phyloP scores from a whole-genome alignment of 1,139 yeast species.

The Debaryomycetaceae sp. region DNA sequence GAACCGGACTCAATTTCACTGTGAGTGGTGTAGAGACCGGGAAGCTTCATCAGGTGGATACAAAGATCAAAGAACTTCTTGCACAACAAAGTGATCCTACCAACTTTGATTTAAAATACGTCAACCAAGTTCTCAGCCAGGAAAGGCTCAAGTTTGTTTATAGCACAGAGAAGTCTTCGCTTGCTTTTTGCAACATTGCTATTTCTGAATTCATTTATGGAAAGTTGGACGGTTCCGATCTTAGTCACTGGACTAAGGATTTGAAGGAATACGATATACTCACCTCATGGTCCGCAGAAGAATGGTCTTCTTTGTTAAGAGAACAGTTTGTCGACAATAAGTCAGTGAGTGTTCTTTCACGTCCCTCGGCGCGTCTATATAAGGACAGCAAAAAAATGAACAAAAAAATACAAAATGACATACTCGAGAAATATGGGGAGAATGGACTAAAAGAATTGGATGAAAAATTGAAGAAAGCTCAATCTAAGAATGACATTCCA shows the following conservation, averaged over 20 bases:
- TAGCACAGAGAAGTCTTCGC: conserved; percentile 64
- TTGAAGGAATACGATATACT: conserved; percentile 61
- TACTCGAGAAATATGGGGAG: conserved; percentile 54
- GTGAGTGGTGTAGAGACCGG: conserved; percentile 77
- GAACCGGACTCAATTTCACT: conserved; percentile 55
- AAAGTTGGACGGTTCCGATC: conserved; percentile 52
- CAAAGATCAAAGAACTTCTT: conserved; percentile 49
- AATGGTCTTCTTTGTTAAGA: conserved; percentile 63
- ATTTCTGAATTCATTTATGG: conserved; percentile 84
- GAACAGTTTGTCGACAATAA: conserved; percentile 58
- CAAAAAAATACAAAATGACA: conserved; percentile 44
- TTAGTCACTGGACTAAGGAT: conserved; percentile 51
- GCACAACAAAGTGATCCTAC: conserved; percentile 43
- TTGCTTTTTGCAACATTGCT: conserved; percentile 60
- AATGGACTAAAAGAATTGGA: conserved; percentile 57
- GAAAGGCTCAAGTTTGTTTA: conserved; percentile 61
- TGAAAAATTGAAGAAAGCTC: conserved; percentile 56
- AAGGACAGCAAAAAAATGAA: conserved; percentile 49
- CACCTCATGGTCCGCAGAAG: conserved; percentile 54
- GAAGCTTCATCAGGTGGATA: conserved; percentile 50
- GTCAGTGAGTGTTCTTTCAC: conserved; percentile 71
- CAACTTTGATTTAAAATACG: conserved; percentile 59
- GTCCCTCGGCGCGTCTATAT: conserved; percentile 68
- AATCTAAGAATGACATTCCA: conserved; percentile 61
- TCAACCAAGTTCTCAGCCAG: conserved; percentile 66